These are phyloP conservation scores for Raphidocelis subcapitata DNA, from an alignment of 139 green algal species.

Conservation along the genomic window DNA sequence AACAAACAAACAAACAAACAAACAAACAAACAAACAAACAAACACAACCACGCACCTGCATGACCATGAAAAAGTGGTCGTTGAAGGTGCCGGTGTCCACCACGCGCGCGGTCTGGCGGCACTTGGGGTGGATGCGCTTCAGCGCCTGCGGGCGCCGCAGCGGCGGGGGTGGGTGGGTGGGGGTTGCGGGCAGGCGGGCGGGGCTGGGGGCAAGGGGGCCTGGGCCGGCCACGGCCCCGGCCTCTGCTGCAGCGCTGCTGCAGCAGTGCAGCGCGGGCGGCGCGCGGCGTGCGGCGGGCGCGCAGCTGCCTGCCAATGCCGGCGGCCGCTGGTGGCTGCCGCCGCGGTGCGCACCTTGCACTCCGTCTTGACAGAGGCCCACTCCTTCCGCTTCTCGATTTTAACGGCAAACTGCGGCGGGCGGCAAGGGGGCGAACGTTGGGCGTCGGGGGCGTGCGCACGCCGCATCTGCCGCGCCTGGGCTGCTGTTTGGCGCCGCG, in stretches of 20 bases:
- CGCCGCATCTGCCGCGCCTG: not conserved
- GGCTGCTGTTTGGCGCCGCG: no score
- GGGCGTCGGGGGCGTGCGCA: not conserved
- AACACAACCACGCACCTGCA: conserved; percentile 77
- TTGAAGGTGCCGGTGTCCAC: conserved; percentile 38
- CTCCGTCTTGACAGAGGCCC: conserved; percentile 55
- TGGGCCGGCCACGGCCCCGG: no score
- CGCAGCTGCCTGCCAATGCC: no score
- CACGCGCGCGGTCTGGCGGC: conserved; percentile 37
- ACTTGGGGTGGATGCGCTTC: conserved; percentile 36
- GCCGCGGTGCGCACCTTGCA: conserved; percentile 41
- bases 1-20: no score
- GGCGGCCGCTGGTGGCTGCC: no score
- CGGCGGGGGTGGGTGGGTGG: no score
- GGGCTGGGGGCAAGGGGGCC: no score
- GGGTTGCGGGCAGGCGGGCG: no score
- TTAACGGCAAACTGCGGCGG: conserved; percentile 62
- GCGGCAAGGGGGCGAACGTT: not conserved
- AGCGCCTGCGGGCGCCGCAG: conserved; percentile 32
- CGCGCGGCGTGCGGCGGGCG: no score
- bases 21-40: no score
- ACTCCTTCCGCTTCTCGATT: conserved; percentile 53
- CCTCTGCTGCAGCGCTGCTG: no score
- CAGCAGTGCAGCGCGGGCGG: no score
- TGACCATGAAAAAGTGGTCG: conserved; percentile 72